Conservation (phyloP, 768 basidiomycete genomes). For the Boletus rubroflammeus region DNA sequence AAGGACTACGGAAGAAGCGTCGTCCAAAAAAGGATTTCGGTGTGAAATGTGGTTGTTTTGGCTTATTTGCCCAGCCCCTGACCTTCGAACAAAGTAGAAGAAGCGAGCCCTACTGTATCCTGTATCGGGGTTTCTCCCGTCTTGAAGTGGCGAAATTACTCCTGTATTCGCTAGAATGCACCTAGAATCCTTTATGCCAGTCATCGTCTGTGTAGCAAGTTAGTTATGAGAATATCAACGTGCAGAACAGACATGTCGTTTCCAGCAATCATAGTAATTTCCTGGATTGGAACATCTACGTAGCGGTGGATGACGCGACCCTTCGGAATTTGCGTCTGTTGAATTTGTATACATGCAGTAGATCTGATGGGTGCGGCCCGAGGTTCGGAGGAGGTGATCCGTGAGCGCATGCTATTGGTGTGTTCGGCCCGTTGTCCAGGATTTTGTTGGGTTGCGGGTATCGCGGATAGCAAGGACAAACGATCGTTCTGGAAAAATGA, state of each 20-base stretch:
- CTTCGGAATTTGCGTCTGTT: not conserved
- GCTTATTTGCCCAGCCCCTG: not conserved
- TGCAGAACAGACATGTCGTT: not conserved
- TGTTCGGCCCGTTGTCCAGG: not conserved
- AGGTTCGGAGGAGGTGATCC: not conserved
- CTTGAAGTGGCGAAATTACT: not conserved
- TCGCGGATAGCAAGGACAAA: not conserved
- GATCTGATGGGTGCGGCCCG: not conserved
- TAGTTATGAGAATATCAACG: not conserved
- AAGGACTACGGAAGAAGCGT: not conserved
- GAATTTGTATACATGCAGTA: not conserved
- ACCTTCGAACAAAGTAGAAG: not conserved
- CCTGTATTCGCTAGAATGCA: not conserved
- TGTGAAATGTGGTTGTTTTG: not conserved
- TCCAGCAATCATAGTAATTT: not conserved
- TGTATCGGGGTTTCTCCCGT: not conserved
- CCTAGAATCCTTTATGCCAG: not conserved
- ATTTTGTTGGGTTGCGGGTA: not conserved
- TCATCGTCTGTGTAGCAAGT: not conserved
- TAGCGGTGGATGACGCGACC: not conserved
- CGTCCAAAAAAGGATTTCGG: not conserved
- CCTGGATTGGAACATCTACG: not conserved
- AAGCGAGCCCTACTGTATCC: no score
- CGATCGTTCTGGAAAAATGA: not conserved
- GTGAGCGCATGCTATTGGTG: not conserved